Evolutionary conservation across 345 rosid species (phyloP).

Genomic region (Carallia pectinifolia): DNA sequence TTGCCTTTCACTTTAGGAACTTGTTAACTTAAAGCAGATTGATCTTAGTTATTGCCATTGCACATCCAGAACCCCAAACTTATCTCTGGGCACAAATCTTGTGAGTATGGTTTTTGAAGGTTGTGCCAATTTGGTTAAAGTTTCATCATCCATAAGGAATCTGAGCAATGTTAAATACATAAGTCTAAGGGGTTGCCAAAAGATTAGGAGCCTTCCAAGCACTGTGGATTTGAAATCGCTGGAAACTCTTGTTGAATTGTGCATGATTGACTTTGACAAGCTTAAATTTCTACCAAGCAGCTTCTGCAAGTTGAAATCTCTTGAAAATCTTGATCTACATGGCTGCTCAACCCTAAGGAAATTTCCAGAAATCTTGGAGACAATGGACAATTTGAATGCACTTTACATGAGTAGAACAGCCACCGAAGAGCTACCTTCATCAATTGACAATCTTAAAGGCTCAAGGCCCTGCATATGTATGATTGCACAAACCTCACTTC

Average conservation of each 20-base stretch:
- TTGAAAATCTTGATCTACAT: background rate
- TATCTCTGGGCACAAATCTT: constrained; percentile 27
- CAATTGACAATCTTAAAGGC: background rate
- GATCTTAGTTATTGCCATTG: constrained; percentile 21
- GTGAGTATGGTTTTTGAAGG: constrained; percentile 25
- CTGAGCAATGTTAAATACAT: too few species aligned
- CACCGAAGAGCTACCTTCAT: background rate
- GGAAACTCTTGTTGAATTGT: background rate
- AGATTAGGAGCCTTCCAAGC: background rate
- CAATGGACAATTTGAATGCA: background rate
- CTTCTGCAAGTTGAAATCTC: constrained; percentile 7
- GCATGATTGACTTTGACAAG: too few species aligned
- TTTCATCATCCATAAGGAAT: too few species aligned
- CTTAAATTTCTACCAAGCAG: too few species aligned
- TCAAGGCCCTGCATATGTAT: background rate
- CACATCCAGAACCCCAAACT: constrained; percentile 20
- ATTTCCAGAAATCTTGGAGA: constrained; percentile 4
- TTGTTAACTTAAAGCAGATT: constrained; percentile 11
- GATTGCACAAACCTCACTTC: background rate
- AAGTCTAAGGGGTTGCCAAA: constrained; percentile 5
- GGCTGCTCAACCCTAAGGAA: background rate
- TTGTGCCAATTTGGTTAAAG: background rate
- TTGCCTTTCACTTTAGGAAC: background rate
- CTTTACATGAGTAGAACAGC: background rate
- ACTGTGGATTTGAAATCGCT: constrained; percentile 9